These are phyloP conservation scores for Gillenia trifoliata DNA, from an alignment of 306 rosid genomes.

Conservation along the genomic window DNA sequence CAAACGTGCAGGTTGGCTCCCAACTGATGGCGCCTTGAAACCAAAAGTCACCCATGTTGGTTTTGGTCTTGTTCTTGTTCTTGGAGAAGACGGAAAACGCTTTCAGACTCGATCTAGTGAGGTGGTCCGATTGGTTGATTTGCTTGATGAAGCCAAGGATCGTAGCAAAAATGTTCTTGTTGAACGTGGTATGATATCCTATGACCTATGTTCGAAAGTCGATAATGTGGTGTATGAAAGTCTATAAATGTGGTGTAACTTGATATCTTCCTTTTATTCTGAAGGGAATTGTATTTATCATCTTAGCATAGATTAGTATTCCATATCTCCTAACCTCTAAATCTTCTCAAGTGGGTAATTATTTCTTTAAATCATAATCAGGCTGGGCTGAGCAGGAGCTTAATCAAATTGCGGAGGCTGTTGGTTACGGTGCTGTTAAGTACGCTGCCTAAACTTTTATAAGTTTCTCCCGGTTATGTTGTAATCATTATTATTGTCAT, in stretches of 20 bases:
- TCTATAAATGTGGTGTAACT: neutral
- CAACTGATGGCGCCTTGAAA: constrained; percentile 34
- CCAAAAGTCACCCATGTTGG: constrained; percentile 88
- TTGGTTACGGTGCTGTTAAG: constrained; percentile 97
- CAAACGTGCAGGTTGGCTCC: constrained; percentile 91
- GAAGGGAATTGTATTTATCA: neutral
- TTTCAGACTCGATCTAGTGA: constrained; percentile 83
- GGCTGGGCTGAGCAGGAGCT: constrained; percentile 78
- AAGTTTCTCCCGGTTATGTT: neutral
- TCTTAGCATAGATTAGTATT: neutral
- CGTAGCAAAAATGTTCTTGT: constrained; percentile 75
- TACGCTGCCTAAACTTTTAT: constrained; percentile 40
- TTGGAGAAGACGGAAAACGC: constrained; percentile 92
- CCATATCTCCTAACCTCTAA: constrained; percentile 1
- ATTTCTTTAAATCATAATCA: constrained; percentile 15
- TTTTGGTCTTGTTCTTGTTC: constrained; percentile 98
- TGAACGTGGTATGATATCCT: constrained; percentile 66
- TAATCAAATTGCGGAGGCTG: constrained; percentile 68
- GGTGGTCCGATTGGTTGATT: constrained; percentile 82
- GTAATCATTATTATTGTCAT: neutral
- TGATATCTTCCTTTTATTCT: constrained; percentile 9
- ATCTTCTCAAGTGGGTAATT: constrained; percentile 12
- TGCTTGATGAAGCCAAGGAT: constrained; percentile 96
- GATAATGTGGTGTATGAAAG: too few species aligned
- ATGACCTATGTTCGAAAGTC: neutral